phyloP scores from a whole-genome alignment of 1,284 basidiomycete genomes.

The Austroboletus niveus region DNA sequence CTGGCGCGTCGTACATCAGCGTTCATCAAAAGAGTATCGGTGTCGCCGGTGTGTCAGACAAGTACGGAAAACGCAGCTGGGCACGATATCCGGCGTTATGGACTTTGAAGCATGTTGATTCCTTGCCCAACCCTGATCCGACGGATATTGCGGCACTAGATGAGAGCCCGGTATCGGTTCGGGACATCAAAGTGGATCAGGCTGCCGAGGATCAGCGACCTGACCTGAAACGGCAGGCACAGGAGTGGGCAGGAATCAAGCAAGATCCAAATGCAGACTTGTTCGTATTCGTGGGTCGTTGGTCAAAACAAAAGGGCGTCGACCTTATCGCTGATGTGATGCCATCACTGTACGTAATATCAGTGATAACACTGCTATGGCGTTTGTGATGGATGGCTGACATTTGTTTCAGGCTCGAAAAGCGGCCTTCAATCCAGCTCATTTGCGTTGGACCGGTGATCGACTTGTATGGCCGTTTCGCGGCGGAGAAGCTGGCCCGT shows the following conservation, averaged over 20 bases:
- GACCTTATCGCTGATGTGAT: slow-evolving; percentile 93
- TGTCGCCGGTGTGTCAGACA: slow-evolving; percentile 94
- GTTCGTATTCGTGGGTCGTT: slow-evolving; percentile 93
- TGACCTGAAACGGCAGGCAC: slow-evolving; percentile 85
- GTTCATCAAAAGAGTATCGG: slow-evolving; percentile 89
- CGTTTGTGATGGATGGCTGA: neutral
- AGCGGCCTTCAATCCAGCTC: slow-evolving; percentile 81
- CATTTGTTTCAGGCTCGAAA: slow-evolving; percentile 61
- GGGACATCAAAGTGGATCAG: slow-evolving; percentile 75
- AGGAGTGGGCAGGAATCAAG: slow-evolving; percentile 90
- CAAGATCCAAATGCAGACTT: slow-evolving; percentile 87
- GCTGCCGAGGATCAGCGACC: slow-evolving; percentile 86
- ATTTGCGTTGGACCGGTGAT: slow-evolving; percentile 91
- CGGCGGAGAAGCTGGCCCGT: slow-evolving; percentile 87
- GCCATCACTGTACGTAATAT: slow-evolving; percentile 70
- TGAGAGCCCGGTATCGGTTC: slow-evolving; percentile 68
- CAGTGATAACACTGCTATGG: neutral
- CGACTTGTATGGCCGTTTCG: slow-evolving; percentile 90
- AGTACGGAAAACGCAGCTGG: slow-evolving; percentile 94
- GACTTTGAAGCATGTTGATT: slow-evolving; percentile 93
- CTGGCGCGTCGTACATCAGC: slow-evolving; percentile 88
- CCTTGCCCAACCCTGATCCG: slow-evolving; percentile 89
- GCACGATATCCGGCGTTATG: slow-evolving; percentile 92
- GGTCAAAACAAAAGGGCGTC: slow-evolving; percentile 96
- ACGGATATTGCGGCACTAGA: slow-evolving; percentile 91